Evolutionary conservation across 352 stramenopile species (phyloP).

Genomic region (Phytophthora pinifolia): DNA sequence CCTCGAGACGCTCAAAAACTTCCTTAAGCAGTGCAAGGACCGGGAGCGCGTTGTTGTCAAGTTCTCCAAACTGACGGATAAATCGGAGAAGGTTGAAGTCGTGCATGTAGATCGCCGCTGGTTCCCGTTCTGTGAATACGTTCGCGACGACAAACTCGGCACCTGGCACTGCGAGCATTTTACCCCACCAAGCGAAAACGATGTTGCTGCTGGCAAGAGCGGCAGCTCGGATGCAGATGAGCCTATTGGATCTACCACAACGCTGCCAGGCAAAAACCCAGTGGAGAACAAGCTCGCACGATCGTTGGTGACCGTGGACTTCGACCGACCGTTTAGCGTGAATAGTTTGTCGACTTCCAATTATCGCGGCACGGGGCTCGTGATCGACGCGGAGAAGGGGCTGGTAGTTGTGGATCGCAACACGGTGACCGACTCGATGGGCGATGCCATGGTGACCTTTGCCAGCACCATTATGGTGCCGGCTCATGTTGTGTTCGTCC

Average conservation of each 20-base stretch:
- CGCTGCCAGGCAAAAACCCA: conserved; percentile 77
- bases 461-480: conserved; percentile 89
- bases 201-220: conserved; percentile 4
- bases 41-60: conserved; percentile 85
- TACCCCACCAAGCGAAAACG: conserved; percentile 19
- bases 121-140: conserved; percentile 89
- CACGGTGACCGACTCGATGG: conserved; percentile 88
- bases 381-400: conserved; percentile 86
- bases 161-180: conserved; percentile 82
- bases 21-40: conserved; percentile 73
- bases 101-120: conserved; percentile 91
- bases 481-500: conserved; percentile 88
- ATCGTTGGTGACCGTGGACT: conserved; percentile 86
- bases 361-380: conserved; percentile 84
- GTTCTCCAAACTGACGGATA: conserved; percentile 75
- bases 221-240: conserved; percentile 15
- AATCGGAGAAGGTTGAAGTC: conserved; percentile 81
- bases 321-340: conserved; percentile 83
- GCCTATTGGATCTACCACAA: conserved; percentile 75
- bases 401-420: conserved; percentile 93
- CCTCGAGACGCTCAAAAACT: conserved; percentile 83
- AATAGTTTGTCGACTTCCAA: conserved; percentile 87
- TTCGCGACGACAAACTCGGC: conserved; percentile 71
- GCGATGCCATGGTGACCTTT: conserved; percentile 90
- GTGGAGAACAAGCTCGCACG: conserved; percentile 80